Base-by-base conservation (phyloP, 2,329 filamentous ascomycete species). In the Tetracladium maxilliforme region DNA sequence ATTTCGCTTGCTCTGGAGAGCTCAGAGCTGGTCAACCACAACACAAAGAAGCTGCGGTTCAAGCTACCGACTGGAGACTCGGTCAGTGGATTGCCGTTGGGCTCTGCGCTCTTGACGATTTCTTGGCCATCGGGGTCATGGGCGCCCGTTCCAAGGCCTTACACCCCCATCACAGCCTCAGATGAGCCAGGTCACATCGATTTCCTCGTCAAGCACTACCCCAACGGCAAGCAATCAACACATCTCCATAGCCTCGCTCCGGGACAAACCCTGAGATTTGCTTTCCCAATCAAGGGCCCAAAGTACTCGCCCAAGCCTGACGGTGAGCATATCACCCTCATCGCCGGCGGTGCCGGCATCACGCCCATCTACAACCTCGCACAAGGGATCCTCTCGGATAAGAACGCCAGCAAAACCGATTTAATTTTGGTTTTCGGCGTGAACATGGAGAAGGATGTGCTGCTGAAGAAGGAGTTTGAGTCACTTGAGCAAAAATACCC, bases 291-390 rank as follows among this genome's bases (percentile, higher is more conserved):
- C 4, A 56, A 54, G 11, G 64, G 58, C 14, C n/a, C n/a, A n/a
- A n/a, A n/a, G n/a, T 64, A 64, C 42, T 38, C 47, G 17, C 77
- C 66, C 62, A 59, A 52, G 13, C 50, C 63, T 15, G 48, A 51
- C 42, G 54, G 46, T 39, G 41, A 40, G 4, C 57, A 65, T 32
- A 46, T 82, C n/a, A 63, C 67, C 4, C 55, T 80, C 19, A 64
- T 82, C 21, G 76, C 76, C 1, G 76, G 77, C 22, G 76, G 77
- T 9, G 73, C 72, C 1, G 77, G 77, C 11, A 78, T 83, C 34
- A 81, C 75, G 1, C 76, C 77, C 0, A 61, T 75, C 34, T 79
- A 68, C 42, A 70, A 77, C 42, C 59, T 79, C 3, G 55, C 64
- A 3, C 63, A 58, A 24, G 67, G 67, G 3, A 73, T 78, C 28